Percentiles rank a stretch among this genome's conserved stretches.
phyloP scores from a whole-genome alignment of 2,329 filamentous ascomycete genomes.

The Podosphaera fusca region DNA sequence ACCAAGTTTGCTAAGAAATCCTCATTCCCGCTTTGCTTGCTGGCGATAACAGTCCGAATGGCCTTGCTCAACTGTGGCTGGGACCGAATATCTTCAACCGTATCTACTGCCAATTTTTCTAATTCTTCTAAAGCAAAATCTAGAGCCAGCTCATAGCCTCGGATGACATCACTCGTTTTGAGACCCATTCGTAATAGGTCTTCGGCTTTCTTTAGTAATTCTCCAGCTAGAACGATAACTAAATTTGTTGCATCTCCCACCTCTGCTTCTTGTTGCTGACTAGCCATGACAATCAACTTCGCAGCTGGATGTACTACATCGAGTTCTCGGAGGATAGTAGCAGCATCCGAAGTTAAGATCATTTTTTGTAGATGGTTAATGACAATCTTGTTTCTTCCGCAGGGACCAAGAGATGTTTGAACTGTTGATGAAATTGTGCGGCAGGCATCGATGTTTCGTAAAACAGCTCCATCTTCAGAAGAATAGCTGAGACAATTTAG shows the following conservation, averaged over 20 bases:
- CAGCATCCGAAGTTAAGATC: slow-evolving; percentile 94
- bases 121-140: slow-evolving; percentile 65
- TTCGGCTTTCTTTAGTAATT: slow-evolving; percentile 91
- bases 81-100: slow-evolving; percentile 62
- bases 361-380: slow-evolving; percentile 99
- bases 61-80: slow-evolving; percentile 80
- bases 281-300: slow-evolving; percentile 94
- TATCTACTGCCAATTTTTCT: slow-evolving; percentile 77
- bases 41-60: slow-evolving; percentile 80
- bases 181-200: slow-evolving; percentile 89
- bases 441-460: slow-evolving; percentile 97
- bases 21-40: slow-evolving; percentile 90
- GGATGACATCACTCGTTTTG: slow-evolving; percentile 93
- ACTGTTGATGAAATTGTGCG: slow-evolving; percentile 87
- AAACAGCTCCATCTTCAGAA: slow-evolving; percentile 92
- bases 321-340: slow-evolving; percentile 89
- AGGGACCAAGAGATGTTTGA: slow-evolving; percentile 87
- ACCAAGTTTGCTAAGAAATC: slow-evolving; percentile 71
- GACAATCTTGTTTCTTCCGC: slow-evolving; percentile 97
- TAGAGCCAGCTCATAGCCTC: slow-evolving; percentile 88
- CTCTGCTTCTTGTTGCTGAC: slow-evolving; percentile 95
- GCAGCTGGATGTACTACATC: slow-evolving; percentile 96
- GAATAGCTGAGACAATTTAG: slow-evolving; percentile 79
- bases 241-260: slow-evolving; percentile 98
- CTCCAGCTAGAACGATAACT: slow-evolving; percentile 85